Evolutionary conservation across 345 rosid genomes (phyloP).

Genomic region (Ceriops decandra): DNA sequence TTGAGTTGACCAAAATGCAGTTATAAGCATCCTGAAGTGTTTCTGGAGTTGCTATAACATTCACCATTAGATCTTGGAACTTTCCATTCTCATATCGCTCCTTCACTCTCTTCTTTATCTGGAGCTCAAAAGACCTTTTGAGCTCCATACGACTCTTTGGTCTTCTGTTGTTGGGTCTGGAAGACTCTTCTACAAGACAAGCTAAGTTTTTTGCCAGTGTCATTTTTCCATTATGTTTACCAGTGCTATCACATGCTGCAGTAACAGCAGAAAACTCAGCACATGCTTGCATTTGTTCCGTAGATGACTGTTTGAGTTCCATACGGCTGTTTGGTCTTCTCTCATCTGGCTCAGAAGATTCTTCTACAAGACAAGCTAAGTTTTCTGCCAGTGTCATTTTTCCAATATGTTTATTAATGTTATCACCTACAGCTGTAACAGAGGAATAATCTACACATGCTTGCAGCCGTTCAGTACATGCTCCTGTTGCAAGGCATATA

Average conservation of each 20-base stretch:
- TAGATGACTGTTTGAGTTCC: slow-evolving; percentile 50
- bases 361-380: slow-evolving; percentile 62
- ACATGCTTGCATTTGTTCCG: slow-evolving; percentile 16
- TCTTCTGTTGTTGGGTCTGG: slow-evolving; percentile 35
- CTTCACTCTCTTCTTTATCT: slow-evolving; percentile 75
- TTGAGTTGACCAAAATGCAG: slow-evolving; percentile 60
- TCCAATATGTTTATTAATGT: slow-evolving; percentile 19
- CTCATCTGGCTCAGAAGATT: slow-evolving; percentile 42
- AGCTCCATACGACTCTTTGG: slow-evolving; percentile 63
- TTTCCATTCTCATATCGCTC: slow-evolving; percentile 61
- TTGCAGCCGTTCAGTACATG: slow-evolving; percentile 11
- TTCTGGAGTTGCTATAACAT: slow-evolving; percentile 58
- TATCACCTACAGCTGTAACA: slow-evolving; percentile 24
- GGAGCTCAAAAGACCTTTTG: slow-evolving; percentile 61
- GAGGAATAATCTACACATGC: slow-evolving; percentile 27
- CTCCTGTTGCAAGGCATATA: no score
- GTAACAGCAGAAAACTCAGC: slow-evolving; percentile 29
- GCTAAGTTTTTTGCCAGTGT: slow-evolving; percentile 67
- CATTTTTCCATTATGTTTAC: slow-evolving; percentile 27
- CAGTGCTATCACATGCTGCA: slow-evolving; percentile 17
- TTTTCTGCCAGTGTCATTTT: slow-evolving; percentile 53
- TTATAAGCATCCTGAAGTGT: slow-evolving; percentile 72
- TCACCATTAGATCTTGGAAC: slow-evolving; percentile 48
- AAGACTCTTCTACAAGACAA: slow-evolving; percentile 55
- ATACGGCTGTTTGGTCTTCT: slow-evolving; percentile 47